These are phyloP conservation scores for Suillus variegatus DNA, from an alignment of 768 basidiomycete species.

Conservation along the genomic window DNA sequence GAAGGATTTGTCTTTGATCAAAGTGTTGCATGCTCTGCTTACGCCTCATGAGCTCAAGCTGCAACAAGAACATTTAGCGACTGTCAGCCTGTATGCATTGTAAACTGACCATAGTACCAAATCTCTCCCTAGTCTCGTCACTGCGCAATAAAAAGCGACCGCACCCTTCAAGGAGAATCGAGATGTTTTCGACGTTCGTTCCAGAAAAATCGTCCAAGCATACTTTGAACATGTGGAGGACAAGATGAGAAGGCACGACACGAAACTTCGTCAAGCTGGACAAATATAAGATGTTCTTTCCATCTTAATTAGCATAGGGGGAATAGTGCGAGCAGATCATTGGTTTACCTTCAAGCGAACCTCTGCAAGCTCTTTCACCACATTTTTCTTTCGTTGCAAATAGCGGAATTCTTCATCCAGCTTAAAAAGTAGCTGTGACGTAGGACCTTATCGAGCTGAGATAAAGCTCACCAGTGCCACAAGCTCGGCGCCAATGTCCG, in stretches of 20 bases:
- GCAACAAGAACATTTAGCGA: background rate
- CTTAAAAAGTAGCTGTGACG: slow-evolving; percentile 40
- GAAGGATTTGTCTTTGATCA: slow-evolving; percentile 83
- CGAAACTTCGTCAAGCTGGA: slow-evolving; percentile 95
- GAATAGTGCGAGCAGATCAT: slow-evolving; percentile 11
- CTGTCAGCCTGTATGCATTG: background rate
- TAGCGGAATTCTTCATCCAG: slow-evolving; percentile 97
- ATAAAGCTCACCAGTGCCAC: slow-evolving; percentile 66
- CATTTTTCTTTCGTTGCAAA: slow-evolving; percentile 90
- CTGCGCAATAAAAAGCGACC: slow-evolving; percentile 88
- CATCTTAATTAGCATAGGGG: background rate
- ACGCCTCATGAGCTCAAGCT: slow-evolving; percentile 93
- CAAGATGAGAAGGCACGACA: slow-evolving; percentile 87
- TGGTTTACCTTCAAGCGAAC: slow-evolving; percentile 72
- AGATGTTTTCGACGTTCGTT: slow-evolving; percentile 90
- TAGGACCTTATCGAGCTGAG: background rate
- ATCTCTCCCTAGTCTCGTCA: slow-evolving; percentile 85
- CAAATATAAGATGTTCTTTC: slow-evolving; percentile 85
- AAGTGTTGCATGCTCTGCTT: slow-evolving; percentile 94
- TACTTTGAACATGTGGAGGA: slow-evolving; percentile 96
- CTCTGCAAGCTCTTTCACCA: slow-evolving; percentile 87
- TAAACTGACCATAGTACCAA: slow-evolving; percentile 76
- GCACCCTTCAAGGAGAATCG: slow-evolving; percentile 89
- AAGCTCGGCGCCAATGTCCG: slow-evolving; percentile 85
- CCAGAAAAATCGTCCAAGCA: slow-evolving; percentile 95